Evolutionary conservation across 2,329 filamentous ascomycete species (phyloP).

Genomic region (Epichloe scottii): DNA sequence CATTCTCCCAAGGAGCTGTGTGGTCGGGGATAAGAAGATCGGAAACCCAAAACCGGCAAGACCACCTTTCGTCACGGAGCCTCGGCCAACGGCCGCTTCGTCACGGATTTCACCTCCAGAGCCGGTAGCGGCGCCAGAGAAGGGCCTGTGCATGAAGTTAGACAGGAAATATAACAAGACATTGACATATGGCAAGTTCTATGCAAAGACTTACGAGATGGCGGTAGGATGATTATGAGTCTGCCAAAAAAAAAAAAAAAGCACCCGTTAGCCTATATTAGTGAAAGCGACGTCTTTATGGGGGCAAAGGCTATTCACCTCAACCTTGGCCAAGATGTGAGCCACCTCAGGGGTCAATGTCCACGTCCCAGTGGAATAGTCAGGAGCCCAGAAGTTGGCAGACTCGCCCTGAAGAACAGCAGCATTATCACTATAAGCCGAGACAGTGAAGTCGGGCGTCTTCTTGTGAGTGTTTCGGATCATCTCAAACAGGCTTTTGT

Average conservation of each 20-base stretch:
- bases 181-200: background rate
- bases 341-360: slow-evolving; percentile 73
- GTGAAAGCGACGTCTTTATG: background rate
- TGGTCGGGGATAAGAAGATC: slow-evolving; percentile 82
- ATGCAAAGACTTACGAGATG: slow-evolving; percentile 44
- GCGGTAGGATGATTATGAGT: slow-evolving; percentile 97
- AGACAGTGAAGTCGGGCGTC: slow-evolving; percentile 72
- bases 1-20: slow-evolving; percentile 76
- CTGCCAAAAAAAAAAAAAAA: slow-evolving; percentile 8
- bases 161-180: background rate
- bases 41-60: slow-evolving; percentile 85
- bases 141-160: slow-evolving; percentile 36
- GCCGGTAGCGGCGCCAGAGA: slow-evolving; percentile 84
- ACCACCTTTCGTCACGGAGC: slow-evolving; percentile 85
- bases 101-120: slow-evolving; percentile 93
- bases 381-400: slow-evolving; percentile 64
- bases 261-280: background rate
- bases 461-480: slow-evolving; percentile 89
- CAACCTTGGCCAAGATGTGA: slow-evolving; percentile 85
- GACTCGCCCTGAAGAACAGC: slow-evolving; percentile 52
- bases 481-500: slow-evolving; percentile 82
- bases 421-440: slow-evolving; percentile 94
- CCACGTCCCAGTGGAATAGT: slow-evolving; percentile 79
- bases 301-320: slow-evolving; percentile 24
- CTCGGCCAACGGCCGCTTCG: slow-evolving; percentile 85